Percentiles rank a stretch among this genome's conserved stretches.
Evolutionary conservation across 345 rosid genomes (phyloP).

Genomic region (Linum trigynum): DNA sequence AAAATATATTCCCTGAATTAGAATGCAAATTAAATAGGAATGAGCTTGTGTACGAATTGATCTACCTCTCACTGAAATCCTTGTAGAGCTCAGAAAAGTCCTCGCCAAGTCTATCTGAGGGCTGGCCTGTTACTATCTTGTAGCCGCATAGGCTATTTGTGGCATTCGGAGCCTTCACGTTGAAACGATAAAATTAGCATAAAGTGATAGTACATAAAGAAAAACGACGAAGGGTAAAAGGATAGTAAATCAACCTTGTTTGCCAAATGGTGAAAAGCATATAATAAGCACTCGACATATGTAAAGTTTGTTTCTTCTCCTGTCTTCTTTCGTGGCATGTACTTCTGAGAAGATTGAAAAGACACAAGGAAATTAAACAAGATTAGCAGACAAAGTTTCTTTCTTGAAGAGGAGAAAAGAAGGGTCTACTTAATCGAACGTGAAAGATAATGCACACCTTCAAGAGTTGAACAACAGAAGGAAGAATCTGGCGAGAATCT

Average conservation of each 20-base stretch:
- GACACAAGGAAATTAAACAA: conserved; percentile 9
- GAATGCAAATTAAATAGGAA: no score
- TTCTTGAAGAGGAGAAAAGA: not conserved
- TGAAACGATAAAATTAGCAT: conserved; percentile 22
- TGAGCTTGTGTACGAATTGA: not conserved
- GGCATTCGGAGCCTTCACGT: conserved; percentile 84
- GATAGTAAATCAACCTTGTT: conserved; percentile 53
- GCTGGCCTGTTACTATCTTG: conserved; percentile 95
- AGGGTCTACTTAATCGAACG: not conserved
- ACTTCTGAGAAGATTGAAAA: conserved; percentile 38
- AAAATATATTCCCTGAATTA: no score
- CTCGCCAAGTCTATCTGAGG: conserved; percentile 96
- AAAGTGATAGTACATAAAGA: not conserved
- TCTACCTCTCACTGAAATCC: conserved; percentile 82
- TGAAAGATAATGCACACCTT: conserved; percentile 39
- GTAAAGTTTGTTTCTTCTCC: conserved; percentile 96
- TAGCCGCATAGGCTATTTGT: conserved; percentile 92
- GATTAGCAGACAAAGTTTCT: not conserved
- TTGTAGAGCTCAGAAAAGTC: conserved; percentile 79
- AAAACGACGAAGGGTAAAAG: conserved; percentile 8
- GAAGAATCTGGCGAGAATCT: conserved; percentile 90
- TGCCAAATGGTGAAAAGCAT: conserved; percentile 82
- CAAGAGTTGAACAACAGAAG: conserved; percentile 74
- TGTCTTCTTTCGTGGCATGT: conserved; percentile 87
- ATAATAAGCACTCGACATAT: conserved; percentile 85